Evolutionary conservation across 441 rosid species (phyloP), one percentile per base, ranked within the genome.

Genomic region (Viola pubescens): DNA sequence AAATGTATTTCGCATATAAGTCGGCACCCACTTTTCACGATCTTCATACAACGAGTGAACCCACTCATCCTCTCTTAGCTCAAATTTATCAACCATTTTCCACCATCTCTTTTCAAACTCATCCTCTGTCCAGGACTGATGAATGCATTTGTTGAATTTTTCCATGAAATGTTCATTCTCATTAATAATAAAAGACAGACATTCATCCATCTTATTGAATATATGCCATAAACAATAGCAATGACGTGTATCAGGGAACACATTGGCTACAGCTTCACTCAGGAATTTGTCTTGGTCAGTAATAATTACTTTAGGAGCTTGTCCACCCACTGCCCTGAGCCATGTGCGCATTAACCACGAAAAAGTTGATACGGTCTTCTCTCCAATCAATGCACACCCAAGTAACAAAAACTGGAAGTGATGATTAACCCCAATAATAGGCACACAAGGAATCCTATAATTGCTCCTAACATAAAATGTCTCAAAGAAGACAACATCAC

Each of bases 1-100:
- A 62, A 64, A 70, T 42, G 68, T 9, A 50, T 76, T 76, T 39
- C 61, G 75, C 48, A 84, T 62, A 62, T 71, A 84, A 54, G 65
- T 69, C 6, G 90, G 86, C 26, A 76, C 88, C 94, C 89, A 86
- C 61, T 70, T 80, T 58, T 50, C 64, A 62, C 86, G 88, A 72
- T 82, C 82, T 48, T 66, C 77, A 71, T 71, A 81, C 70, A 86
- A 56, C 53, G 73, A 77, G 34, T 59, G 63, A 51, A 82, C 6
- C 89, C 90, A 86, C 45, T 73, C 80, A 61, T 77, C 59, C 37
- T 70, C 72, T 39, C 44, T 56, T 10, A 84, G 70, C 43, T 79
- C 76, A 75, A 77, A 86, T 54, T 63, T 73, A 54, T 43, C 53
- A 71, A 76, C 72, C 72, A 84, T 72, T 62, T 84, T 64, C 76